These are phyloP conservation scores for Blepharisma japonicum DNA, from an alignment of 73 alveolate species.

Conservation along the genomic window DNA sequence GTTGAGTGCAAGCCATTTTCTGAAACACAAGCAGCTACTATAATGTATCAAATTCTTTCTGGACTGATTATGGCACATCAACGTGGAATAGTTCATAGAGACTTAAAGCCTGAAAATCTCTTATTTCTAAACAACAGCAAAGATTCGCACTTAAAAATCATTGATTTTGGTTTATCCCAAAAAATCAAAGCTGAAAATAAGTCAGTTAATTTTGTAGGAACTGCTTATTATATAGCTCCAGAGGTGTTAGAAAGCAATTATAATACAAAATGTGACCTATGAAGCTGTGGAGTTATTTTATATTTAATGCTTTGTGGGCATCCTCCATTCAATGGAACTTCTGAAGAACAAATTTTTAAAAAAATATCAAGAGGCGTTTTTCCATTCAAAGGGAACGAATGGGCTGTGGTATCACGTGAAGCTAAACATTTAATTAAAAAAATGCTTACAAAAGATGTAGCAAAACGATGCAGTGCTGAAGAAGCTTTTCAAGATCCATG, in stretches of 20 bases:
- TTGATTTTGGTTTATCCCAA: constrained; percentile 36
- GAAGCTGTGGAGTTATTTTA: constrained; percentile 28
- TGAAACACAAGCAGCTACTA: constrained; percentile 14
- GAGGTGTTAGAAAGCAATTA: constrained; percentile 17
- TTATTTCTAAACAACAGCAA: not conserved
- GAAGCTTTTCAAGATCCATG: constrained; percentile 52
- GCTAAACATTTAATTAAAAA: constrained; percentile 42
- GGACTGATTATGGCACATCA: not conserved
- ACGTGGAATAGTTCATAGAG: not conserved
- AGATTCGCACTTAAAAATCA: constrained; percentile 29
- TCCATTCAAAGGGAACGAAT: not conserved
- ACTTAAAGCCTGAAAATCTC: constrained; percentile 29
- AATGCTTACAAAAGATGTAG: constrained; percentile 45
- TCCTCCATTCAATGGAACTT: constrained; percentile 23
- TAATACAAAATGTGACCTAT: not conserved
- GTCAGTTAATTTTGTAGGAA: not conserved
- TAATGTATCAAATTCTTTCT: constrained; percentile 1
- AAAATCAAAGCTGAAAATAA: not conserved
- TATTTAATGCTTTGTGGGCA: constrained; percentile 28
- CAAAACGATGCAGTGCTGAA: constrained; percentile 47
- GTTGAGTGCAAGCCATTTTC: not conserved
- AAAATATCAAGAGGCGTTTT: not conserved
- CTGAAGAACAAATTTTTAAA: not conserved
- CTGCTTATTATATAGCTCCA: constrained; percentile 31
- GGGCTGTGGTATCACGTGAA: not conserved